Conservation (phyloP, 495 filamentous ascomycete species). For the Penicillium diatomitis region DNA sequence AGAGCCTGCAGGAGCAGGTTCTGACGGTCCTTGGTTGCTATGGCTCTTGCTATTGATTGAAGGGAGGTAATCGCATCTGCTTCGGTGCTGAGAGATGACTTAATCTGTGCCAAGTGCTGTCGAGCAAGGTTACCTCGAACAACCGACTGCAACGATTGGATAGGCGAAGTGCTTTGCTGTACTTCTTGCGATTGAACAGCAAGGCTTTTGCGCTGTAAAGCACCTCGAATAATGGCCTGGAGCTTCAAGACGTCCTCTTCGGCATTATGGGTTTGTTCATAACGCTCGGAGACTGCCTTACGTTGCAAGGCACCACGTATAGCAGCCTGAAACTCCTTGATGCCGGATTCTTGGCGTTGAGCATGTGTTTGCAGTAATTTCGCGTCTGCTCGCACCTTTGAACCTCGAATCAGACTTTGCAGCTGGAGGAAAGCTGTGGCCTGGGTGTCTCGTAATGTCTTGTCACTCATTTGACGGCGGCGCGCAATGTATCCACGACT, state of each 20-base stretch:
- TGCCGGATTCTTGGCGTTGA: slow-evolving; percentile 45
- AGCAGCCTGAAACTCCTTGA: slow-evolving; percentile 52
- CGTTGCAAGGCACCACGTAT: slow-evolving; percentile 52
- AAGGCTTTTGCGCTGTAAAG: slow-evolving; percentile 37
- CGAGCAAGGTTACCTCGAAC: slow-evolving; percentile 46
- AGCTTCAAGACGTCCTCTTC: slow-evolving; percentile 47
- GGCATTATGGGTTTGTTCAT: slow-evolving; percentile 35
- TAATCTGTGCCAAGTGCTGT: slow-evolving; percentile 27
- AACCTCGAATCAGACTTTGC: slow-evolving; percentile 77
- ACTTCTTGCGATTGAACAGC: slow-evolving; percentile 43
- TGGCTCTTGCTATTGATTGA: slow-evolving; percentile 37
- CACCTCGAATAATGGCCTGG: slow-evolving; percentile 62
- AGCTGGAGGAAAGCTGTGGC: slow-evolving; percentile 64
- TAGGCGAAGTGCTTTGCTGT: slow-evolving; percentile 12
- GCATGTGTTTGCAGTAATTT: slow-evolving; percentile 54
- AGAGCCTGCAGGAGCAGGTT: slow-evolving; percentile 24
- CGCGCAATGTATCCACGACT: slow-evolving; percentile 74
- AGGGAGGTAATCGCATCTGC: slow-evolving; percentile 29
- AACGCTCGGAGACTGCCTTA: slow-evolving; percentile 35
- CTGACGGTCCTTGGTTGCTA: slow-evolving; percentile 24
- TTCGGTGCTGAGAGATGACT: slow-evolving; percentile 22
- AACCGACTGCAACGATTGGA: slow-evolving; percentile 34
- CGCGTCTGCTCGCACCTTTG: slow-evolving; percentile 61
- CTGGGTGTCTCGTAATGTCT: slow-evolving; percentile 59
- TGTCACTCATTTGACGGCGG: slow-evolving; percentile 47